Conservation (phyloP, 768 basidiomycete genomes). For the Amanita rubescens region DNA sequence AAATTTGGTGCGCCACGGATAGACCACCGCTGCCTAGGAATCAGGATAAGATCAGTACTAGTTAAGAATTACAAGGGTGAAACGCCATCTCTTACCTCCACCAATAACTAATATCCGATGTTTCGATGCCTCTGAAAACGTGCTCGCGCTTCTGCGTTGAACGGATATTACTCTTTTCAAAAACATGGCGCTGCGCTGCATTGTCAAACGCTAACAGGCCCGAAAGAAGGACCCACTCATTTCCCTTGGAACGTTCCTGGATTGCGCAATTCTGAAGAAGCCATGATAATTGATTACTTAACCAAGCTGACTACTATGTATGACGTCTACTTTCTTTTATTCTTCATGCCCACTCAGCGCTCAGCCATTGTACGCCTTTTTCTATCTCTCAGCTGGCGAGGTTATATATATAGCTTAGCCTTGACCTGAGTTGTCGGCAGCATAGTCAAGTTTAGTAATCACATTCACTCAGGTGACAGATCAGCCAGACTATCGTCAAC, state of each 20-base stretch:
- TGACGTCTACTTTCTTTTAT: too few relatives aligned
- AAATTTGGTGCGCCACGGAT: conserved; percentile 82
- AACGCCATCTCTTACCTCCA: conserved; percentile 49
- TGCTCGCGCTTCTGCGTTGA: conserved; percentile 26
- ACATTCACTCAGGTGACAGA: too few relatives aligned
- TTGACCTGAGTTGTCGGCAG: too few relatives aligned
- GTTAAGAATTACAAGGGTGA: neutral
- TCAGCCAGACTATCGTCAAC: too few relatives aligned
- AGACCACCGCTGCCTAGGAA: conserved; percentile 79
- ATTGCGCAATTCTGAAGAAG: conserved; percentile 7
- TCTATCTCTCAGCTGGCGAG: too few relatives aligned
- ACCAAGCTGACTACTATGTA: too few relatives aligned
- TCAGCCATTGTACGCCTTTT: too few relatives aligned
- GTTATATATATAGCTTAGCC: too few relatives aligned
- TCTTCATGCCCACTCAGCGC: too few relatives aligned
- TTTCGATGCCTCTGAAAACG: conserved; percentile 38
- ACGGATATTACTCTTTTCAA: conserved; percentile 11
- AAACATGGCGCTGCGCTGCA: neutral
- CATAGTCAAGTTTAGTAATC: too few relatives aligned
- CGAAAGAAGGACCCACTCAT: neutral
- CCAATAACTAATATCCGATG: conserved; percentile 86
- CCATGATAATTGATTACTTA: too few relatives aligned
- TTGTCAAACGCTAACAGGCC: too few relatives aligned
- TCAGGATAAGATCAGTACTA: conserved; percentile 7
- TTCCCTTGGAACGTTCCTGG: neutral